A percentile compares a stretch with the other conserved stretches of the same genome.
phyloP scores from a whole-genome alignment of 192 early-diverging fungal genomes.

The Backusella luteola region DNA sequence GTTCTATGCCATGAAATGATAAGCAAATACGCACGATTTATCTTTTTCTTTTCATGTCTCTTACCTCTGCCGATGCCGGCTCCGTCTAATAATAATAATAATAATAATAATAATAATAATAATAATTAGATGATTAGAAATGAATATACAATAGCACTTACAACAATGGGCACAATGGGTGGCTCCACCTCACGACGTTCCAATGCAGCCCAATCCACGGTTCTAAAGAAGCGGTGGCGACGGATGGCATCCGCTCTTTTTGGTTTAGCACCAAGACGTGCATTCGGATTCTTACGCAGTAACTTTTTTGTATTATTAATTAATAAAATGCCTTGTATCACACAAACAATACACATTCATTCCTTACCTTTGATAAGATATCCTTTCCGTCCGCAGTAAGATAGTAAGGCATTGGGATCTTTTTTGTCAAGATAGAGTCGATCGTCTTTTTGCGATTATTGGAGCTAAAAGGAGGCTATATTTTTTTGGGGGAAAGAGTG shows the following conservation, averaged over 20 bases:
- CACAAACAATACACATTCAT: conserved; percentile 38
- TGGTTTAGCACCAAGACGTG: conserved; percentile 45
- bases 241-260: conserved; percentile 47
- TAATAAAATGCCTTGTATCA: not conserved
- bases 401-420: conserved; percentile 76
- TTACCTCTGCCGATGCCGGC: conserved; percentile 19
- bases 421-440: conserved; percentile 80
- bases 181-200: conserved; percentile 55
- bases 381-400: conserved; percentile 75
- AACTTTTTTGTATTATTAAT: conserved; percentile 45
- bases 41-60: not conserved
- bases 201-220: conserved; percentile 63
- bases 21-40: not conserved
- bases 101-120: not conserved
- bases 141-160: conserved; percentile 16
- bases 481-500: not conserved
- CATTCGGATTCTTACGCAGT: conserved; percentile 50
- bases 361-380: conserved; percentile 61
- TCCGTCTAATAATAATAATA: not conserved
- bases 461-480: conserved; percentile 75
- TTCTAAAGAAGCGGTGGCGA: conserved; percentile 70
- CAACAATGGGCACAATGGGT: conserved; percentile 64
- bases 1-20: not conserved
- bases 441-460: conserved; percentile 77
- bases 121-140: not conserved